Percentiles rank a stretch among this genome's conserved stretches.
phyloP scores from a whole-genome alignment of 495 filamentous ascomycete genomes.

The Glutinoglossum americanum region DNA sequence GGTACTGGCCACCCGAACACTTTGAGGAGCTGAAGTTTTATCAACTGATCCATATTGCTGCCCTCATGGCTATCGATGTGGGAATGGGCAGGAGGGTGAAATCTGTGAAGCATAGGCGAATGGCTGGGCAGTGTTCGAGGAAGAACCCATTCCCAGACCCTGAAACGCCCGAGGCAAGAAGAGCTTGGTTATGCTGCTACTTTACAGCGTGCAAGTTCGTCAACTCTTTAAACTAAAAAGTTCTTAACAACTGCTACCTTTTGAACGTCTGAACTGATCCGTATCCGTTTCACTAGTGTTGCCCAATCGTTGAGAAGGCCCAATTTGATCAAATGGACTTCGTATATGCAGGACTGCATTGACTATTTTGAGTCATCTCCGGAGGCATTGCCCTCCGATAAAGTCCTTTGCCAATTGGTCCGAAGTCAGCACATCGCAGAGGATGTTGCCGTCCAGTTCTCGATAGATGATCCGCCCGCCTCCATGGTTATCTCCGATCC shows the following conservation, averaged over 20 bases:
- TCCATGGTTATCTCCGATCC: constrained; percentile 46
- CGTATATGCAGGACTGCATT: constrained; percentile 72
- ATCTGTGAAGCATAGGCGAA: constrained; percentile 17
- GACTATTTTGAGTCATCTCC: constrained; percentile 49
- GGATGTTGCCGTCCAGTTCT: constrained; percentile 53
- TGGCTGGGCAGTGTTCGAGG: constrained; percentile 14
- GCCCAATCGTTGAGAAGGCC: constrained; percentile 63
- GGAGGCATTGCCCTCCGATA: constrained; percentile 52
- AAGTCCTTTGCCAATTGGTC: constrained; percentile 49
- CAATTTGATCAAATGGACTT: constrained; percentile 59
- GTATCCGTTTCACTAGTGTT: constrained; percentile 28
- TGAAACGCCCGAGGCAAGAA: constrained; percentile 46
- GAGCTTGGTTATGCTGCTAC: constrained; percentile 69
- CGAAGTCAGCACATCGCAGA: constrained; percentile 63
- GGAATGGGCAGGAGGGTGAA: constrained; percentile 43
- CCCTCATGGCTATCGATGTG: constrained; percentile 71
- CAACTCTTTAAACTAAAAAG: neutral
- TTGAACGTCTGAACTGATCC: neutral
- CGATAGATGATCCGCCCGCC: constrained; percentile 48
- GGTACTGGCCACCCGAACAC: constrained; percentile 68
- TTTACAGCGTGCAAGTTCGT: constrained; percentile 40
- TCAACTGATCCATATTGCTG: constrained; percentile 65
- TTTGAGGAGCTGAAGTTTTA: constrained; percentile 84
- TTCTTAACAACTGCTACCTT: neutral
- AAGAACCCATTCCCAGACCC: constrained; percentile 31